These are phyloP conservation scores for Podospora sp. DNA, from an alignment of 495 filamentous ascomycete genomes.

Conservation along the genomic window DNA sequence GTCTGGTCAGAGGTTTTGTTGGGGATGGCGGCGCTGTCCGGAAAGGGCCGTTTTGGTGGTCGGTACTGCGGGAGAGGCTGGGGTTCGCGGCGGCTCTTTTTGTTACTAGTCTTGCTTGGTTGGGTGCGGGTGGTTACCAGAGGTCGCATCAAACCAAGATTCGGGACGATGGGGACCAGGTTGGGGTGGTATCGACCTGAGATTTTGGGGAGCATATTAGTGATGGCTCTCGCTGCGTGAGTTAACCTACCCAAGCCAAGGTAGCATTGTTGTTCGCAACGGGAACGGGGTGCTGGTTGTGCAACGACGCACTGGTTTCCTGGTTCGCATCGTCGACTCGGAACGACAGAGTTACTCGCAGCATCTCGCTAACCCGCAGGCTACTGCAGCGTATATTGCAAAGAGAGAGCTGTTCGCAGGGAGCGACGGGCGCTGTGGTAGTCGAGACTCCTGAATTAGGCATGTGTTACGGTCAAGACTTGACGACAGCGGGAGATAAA, in stretches of 20 bases:
- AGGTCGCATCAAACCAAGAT: no score
- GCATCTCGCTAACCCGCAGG: background rate
- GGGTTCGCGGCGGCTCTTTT: background rate
- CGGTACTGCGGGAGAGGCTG: background rate
- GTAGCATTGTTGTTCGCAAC: background rate
- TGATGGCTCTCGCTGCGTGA: background rate
- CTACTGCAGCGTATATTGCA: slow-evolving; percentile 1
- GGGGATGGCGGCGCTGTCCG: background rate
- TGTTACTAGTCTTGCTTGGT: background rate
- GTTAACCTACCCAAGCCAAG: no score
- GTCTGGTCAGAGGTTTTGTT: background rate
- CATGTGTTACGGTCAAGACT: background rate
- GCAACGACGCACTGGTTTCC: background rate
- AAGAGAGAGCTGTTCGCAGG: background rate
- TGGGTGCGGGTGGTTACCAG: no score
- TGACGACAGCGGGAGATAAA: background rate
- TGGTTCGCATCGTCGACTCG: background rate
- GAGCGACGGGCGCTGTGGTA: background rate
- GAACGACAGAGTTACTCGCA: background rate
- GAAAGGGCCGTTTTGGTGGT: background rate
- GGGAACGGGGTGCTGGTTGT: background rate
- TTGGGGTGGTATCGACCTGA: background rate
- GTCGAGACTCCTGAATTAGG: background rate
- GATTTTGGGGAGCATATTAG: background rate
- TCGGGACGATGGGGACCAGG: no score